Evolutionary conservation across 257 asterid genomes (phyloP).

Genomic region (Nicotiana noctiflora): DNA sequence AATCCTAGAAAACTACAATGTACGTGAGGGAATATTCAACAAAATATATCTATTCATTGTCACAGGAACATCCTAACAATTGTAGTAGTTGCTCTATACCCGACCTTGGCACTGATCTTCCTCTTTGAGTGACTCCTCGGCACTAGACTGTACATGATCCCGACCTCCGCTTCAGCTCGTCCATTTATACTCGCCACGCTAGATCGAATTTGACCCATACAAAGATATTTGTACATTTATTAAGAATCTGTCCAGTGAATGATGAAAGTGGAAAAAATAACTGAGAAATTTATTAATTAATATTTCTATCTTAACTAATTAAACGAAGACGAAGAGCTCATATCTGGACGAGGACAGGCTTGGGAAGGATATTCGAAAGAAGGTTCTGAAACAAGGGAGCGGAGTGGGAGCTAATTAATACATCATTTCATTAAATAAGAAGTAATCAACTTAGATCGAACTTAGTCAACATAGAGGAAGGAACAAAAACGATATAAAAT

Average conservation of each 20-base stretch:
- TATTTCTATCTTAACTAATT: neutral
- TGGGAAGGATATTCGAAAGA: neutral
- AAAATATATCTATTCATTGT: no score
- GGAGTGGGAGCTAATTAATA: neutral
- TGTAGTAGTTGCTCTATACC: no score
- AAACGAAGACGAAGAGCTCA: neutral
- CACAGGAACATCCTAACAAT: no score
- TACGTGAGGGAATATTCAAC: no score
- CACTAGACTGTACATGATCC: no score
- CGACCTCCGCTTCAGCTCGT: no score
- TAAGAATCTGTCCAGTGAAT: neutral
- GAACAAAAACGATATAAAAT: neutral
- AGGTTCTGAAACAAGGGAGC: neutral
- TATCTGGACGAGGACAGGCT: neutral
- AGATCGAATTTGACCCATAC: no score
- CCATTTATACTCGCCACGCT: no score
- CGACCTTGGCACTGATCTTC: no score
- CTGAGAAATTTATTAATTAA: neutral
- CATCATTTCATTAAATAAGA: neutral
- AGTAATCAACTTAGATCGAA: neutral
- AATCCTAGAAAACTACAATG: no score
- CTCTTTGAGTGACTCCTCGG: no score
- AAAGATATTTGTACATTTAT: neutral
- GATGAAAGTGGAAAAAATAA: neutral
- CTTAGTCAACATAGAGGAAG: neutral